A percentile compares a stretch with the other conserved stretches of the same genome.
Evolutionary conservation across 208 protist species (phyloP).

Genomic region (Phytomonas sp.): DNA sequence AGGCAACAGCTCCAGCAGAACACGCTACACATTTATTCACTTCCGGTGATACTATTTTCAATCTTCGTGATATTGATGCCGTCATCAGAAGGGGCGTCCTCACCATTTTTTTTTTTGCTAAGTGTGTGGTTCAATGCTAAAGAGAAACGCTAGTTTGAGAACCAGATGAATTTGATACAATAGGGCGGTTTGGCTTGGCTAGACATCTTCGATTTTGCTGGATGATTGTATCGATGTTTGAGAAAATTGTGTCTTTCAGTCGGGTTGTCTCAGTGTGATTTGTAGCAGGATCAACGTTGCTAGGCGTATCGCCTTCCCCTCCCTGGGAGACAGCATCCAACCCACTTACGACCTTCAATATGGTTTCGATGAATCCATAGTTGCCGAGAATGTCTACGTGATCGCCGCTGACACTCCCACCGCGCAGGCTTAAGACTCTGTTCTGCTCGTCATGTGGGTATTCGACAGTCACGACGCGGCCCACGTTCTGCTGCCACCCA

Average conservation of each 20-base stretch:
- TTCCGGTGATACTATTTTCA: background rate
- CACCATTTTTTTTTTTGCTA: background rate
- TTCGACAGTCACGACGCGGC: slow-evolving; percentile 79
- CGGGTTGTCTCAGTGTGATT: background rate
- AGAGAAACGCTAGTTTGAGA: background rate
- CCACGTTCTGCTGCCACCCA: slow-evolving; percentile 73
- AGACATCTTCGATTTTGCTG: background rate
- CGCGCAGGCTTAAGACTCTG: slow-evolving; percentile 45
- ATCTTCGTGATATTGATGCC: background rate
- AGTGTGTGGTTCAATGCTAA: background rate
- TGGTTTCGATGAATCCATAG: slow-evolving; percentile 64
- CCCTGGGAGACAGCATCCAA: slow-evolving; percentile 20
- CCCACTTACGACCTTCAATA: slow-evolving; percentile 68
- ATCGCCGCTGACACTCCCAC: slow-evolving; percentile 47
- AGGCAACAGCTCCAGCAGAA: background rate
- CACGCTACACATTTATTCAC: background rate
- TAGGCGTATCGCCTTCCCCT: background rate
- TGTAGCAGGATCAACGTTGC: background rate
- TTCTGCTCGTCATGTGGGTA: slow-evolving; percentile 32
- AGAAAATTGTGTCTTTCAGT: background rate
- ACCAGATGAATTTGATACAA: background rate
- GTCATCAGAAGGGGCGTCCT: background rate
- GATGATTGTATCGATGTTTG: background rate
- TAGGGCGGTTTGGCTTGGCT: background rate
- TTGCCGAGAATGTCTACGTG: slow-evolving; percentile 90